phyloP scores from a whole-genome alignment of 106 monocot genomes.

The Gastrodia elata region DNA sequence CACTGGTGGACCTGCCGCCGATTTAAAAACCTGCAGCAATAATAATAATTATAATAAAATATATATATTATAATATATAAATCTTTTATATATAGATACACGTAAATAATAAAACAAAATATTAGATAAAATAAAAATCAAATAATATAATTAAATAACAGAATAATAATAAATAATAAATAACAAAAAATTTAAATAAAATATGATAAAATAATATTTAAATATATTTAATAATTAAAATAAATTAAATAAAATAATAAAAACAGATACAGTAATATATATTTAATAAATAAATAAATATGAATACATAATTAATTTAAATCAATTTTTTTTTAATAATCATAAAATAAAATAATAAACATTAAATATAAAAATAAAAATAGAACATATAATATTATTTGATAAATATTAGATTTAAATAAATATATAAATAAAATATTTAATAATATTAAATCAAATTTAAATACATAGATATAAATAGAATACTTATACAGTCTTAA shows the following conservation, averaged over 20 bases:
- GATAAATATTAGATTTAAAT: not conserved
- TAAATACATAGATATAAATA: not conserved
- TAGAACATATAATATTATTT: not conserved
- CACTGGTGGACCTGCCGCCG: too few relatives aligned
- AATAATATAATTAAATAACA: too few relatives aligned
- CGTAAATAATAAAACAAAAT: too few relatives aligned
- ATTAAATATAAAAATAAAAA: not conserved
- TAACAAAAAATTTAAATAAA: too few relatives aligned
- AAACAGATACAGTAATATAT: not conserved
- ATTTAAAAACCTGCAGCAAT: too few relatives aligned
- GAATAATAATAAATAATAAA: too few relatives aligned
- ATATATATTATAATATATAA: too few relatives aligned
- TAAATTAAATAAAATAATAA: not conserved
- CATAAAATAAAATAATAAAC: not conserved
- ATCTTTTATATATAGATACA: too few relatives aligned
- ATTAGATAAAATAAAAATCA: too few relatives aligned
- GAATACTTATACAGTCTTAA: not conserved
- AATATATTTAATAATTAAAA: not conserved
- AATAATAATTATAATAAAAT: too few relatives aligned
- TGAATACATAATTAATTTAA: not conserved
- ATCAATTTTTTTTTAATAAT: not conserved
- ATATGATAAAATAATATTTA: not conserved
- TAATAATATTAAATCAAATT: not conserved
- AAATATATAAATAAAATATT: not conserved
- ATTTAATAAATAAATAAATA: not conserved